Percentiles rank a stretch among this genome's conserved stretches.
Evolutionary conservation across 108 stramenopile genomes (phyloP).

Genomic region (Cyclotella atomus): DNA sequence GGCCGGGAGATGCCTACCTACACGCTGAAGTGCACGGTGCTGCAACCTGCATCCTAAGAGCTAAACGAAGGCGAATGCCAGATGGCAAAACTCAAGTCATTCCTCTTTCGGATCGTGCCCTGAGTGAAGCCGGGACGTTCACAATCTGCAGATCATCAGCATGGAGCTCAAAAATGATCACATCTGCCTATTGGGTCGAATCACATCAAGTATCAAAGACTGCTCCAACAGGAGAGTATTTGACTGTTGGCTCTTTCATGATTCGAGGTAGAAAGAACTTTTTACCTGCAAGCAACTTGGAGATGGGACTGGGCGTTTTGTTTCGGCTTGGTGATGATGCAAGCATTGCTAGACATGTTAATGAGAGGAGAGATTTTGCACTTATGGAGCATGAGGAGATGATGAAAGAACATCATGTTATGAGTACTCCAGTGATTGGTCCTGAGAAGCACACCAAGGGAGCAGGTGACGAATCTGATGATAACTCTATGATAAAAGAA

Average conservation of each 20-base stretch:
- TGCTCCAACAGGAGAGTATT: constrained; percentile 96
- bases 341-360: constrained; percentile 84
- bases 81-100: constrained; percentile 70
- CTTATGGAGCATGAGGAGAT: constrained; percentile 62
- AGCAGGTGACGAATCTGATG: neutral
- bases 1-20: constrained; percentile 96
- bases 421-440: too few species aligned
- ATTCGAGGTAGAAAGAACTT: constrained; percentile 97
- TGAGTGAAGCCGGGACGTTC: constrained; percentile 90
- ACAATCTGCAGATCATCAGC: constrained; percentile 92
- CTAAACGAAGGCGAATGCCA: constrained; percentile 67
- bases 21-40: constrained; percentile 98
- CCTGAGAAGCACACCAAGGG: too few species aligned
- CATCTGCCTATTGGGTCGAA: constrained; percentile 94
- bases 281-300: constrained; percentile 87
- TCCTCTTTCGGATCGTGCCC: constrained; percentile 78
- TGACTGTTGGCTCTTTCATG: constrained; percentile 97
- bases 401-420: constrained; percentile 6
- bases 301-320: constrained; percentile 94
- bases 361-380: constrained; percentile 87
- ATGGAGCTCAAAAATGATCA: constrained; percentile 90
- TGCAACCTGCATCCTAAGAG: constrained; percentile 90
- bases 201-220: constrained; percentile 96
- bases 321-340: constrained; percentile 93
- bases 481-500: neutral